Evolutionary conservation across 129 eudicot species (phyloP), one percentile per base, ranked within the genome.

Genomic region (Logfia minima): DNA sequence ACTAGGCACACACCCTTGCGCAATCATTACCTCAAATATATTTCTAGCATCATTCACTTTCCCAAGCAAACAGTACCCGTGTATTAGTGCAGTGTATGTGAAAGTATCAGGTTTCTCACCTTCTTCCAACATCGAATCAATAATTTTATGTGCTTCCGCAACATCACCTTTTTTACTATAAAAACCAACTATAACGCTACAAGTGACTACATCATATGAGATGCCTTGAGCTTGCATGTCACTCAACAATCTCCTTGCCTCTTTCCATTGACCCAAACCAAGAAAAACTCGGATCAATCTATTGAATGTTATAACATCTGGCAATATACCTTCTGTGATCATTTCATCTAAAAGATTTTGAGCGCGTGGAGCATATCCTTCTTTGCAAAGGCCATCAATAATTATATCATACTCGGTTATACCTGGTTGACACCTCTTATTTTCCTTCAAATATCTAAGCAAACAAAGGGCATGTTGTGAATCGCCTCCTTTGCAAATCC

Each of bases 1-100:
- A 55, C n/a, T 66, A 39, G 82, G 85, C n/a, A 77, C 76, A 67
- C 72, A 72, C 65, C 83, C 86, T 66, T 77, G 76, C 3, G 70
- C 55, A 65, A 77, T 71, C 82, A 82, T 83, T 6, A 67, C 18
- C 11, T 66, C 13, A 34, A 77, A 68, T 18, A 83, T 37, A 55
- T 28, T 67, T 72, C 17, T 41, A 18, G 79, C 83, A 35, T 77
- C 60, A 2, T 56, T 51, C 7, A 59, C 58, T 77, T 78, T 73
- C 18, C 83, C 76, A 24, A 24, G 6, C 51, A 77, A 66, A 83
- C 86, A 83, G 14, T n/a, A 83, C 13, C 86, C 83, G 19, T 77
- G 79, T 41, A 82, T 73, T 9, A 82, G 39, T 21, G 85, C 13
- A 1, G 77, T 82, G 69, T 82, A 82, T 1, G 62, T 82, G 51